These are phyloP conservation scores for Apophysomyces elegans DNA, from an alignment of 371 early-diverging fungal species.

Conservation along the genomic window DNA sequence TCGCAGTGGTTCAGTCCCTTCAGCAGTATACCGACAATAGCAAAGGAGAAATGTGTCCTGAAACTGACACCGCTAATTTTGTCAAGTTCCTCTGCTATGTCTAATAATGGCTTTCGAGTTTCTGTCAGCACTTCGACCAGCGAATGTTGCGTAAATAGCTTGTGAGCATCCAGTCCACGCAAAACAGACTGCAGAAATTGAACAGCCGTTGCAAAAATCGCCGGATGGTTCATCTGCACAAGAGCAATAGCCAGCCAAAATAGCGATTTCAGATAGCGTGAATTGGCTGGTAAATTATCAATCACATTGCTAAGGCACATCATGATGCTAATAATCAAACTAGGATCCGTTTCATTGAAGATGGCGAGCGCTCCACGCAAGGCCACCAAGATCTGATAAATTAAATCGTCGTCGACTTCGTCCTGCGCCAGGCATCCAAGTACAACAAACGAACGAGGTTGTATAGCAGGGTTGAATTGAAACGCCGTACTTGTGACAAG, in stretches of 20 bases:
- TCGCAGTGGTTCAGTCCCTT: slow-evolving; percentile 59
- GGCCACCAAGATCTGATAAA: slow-evolving; percentile 87
- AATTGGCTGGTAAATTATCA: slow-evolving; percentile 71
- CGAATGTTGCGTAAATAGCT: slow-evolving; percentile 54
- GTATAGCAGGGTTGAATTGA: slow-evolving; percentile 88
- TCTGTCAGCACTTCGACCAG: slow-evolving; percentile 58
- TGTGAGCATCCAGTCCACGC: slow-evolving; percentile 70
- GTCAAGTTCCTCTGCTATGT: slow-evolving; percentile 59
- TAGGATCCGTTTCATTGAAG: slow-evolving; percentile 75
- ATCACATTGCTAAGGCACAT: slow-evolving; percentile 86
- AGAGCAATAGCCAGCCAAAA: slow-evolving; percentile 91
- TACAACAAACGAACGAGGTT: slow-evolving; percentile 91
- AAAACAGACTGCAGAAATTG: slow-evolving; percentile 71
- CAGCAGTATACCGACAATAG: slow-evolving; percentile 67
- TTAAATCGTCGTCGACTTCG: slow-evolving; percentile 82
- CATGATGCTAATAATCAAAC: slow-evolving; percentile 80
- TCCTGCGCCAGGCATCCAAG: slow-evolving; percentile 86
- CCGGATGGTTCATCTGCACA: slow-evolving; percentile 80
- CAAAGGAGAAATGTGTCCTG: slow-evolving; percentile 69
- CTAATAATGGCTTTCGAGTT: slow-evolving; percentile 56
- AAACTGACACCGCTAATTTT: slow-evolving; percentile 62
- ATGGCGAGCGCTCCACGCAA: slow-evolving; percentile 79
- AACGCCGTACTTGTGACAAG: slow-evolving; percentile 89
- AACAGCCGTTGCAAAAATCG: slow-evolving; percentile 72
- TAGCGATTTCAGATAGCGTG: slow-evolving; percentile 75